Base-by-base conservation (phyloP, 2,329 filamentous ascomycete genomes). In the Arachnopeziza araneosa region DNA sequence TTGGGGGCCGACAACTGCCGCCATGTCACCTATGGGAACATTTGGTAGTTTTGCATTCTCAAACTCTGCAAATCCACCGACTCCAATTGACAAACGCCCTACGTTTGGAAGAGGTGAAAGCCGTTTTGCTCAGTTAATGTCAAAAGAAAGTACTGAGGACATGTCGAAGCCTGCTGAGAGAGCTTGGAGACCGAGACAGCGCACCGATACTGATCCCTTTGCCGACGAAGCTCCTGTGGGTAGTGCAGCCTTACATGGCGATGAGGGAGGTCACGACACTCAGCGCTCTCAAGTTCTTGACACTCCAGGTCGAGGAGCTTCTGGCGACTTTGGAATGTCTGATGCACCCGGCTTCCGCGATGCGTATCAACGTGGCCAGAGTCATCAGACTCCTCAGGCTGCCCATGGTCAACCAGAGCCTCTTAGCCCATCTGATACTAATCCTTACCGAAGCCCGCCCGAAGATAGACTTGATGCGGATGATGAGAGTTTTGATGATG, bases 391-490 rank as follows among this genome's bases (percentile, higher is more conserved):
- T 54, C 72, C 72, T 6, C 68, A 71, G 55, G 72, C 67, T 24
- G 71, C 69, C n/a, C 69, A 71, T 52, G 77, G 76, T 51, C 79
- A 80, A n/a, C 80, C 87, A 65, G 90, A 91, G 60, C 88, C 90
- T 0, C 84, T 91, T 70, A 98, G 93, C 72, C 95, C 95, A 12
- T 95, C 93, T 0, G 91, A 96, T 70, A 98, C 95, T 2, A 99
- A 99, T 71, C 95, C 95, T 1, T 99, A 95, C 72, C 90, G 93
- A 65, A 98, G 93, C 73, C 95, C 95, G 1, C 85, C 89, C 8
- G 89, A 88, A 48, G 86, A 90, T 54, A 83, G 83, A 21, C 79
- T 81, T 52, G 83, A 88, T 52, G 76, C 78, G 54, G 70, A 73
- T 36, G 76, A 79, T 14, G 79, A 81, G 8, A 68, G 61, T 22